These are phyloP conservation scores for Lablab purpureus DNA, from an alignment of 306 rosid genomes.

Conservation along the genomic window DNA sequence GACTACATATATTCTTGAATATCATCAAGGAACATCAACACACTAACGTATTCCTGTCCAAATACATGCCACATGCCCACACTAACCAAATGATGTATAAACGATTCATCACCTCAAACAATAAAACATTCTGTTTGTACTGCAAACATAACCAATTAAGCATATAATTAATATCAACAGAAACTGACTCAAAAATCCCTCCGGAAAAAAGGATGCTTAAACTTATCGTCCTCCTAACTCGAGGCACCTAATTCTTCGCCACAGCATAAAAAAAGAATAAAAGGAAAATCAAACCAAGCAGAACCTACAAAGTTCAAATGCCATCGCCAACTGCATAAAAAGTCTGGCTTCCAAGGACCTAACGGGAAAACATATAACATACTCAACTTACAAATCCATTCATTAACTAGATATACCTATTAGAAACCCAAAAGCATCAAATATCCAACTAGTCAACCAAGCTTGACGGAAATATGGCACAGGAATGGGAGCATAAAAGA, in stretches of 20 bases:
- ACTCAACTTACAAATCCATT: conserved; percentile 60
- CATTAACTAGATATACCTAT: conserved; percentile 58
- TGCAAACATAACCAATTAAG: conserved; percentile 48
- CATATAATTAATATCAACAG: conserved; percentile 56
- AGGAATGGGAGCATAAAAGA: conserved; percentile 43
- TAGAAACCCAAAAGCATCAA: conserved; percentile 55
- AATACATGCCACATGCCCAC: background rate
- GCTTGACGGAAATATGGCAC: conserved; percentile 58
- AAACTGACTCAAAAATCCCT: conserved; percentile 60
- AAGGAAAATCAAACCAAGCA: conserved; percentile 52
- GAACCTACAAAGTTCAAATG: conserved; percentile 51
- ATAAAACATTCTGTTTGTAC: conserved; percentile 24
- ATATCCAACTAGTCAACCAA: conserved; percentile 59
- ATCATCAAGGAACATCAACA: background rate
- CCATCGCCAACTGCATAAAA: conserved; percentile 55
- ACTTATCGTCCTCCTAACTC: conserved; percentile 50
- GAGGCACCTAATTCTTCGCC: conserved; percentile 60
- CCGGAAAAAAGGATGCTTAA: conserved; percentile 42
- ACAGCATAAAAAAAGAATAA: conserved; percentile 42
- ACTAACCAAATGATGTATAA: background rate
- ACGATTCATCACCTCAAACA: conserved; percentile 20
- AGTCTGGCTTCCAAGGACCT: conserved; percentile 61
- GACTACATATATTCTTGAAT: too few relatives aligned
- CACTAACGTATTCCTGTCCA: background rate
- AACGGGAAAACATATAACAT: conserved; percentile 50